A percentile compares a stretch with the other conserved stretches of the same genome.
Conservation (phyloP, 768 basidiomycete genomes). For the Fomitopsis serialis region DNA sequence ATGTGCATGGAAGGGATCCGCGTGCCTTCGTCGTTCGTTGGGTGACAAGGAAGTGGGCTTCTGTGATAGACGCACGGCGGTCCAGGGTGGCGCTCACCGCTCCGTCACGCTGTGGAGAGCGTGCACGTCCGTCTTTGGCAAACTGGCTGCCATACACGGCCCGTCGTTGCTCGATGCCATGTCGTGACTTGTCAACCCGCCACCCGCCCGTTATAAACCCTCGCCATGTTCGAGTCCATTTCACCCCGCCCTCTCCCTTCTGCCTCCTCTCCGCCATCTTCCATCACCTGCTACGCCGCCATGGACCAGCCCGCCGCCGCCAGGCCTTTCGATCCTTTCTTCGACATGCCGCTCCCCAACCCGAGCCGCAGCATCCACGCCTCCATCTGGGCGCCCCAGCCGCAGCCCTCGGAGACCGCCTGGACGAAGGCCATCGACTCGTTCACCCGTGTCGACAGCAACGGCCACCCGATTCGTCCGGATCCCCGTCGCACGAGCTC, state of each 20-base stretch:
- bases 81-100: background rate
- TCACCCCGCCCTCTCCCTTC: background rate
- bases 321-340: conserved; percentile 20
- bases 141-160: conserved; percentile 2
- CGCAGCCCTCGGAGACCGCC: conserved; percentile 56
- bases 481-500: conserved; percentile 22
- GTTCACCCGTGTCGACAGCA: conserved; percentile 42
- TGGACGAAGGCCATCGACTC: conserved; percentile 69
- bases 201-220: conserved; percentile 1
- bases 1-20: conserved; percentile 2
- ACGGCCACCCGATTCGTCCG: conserved; percentile 11
- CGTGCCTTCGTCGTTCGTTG: background rate
- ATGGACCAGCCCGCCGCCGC: conserved; percentile 18
- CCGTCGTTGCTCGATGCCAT: background rate
- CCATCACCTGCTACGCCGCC: conserved; percentile 4
- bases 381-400: conserved; percentile 83
- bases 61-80: background rate
- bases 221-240: conserved; percentile 7
- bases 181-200: conserved; percentile 1
- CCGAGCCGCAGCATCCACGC: conserved; percentile 17
- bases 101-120: background rate
- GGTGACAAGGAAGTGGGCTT: background rate
- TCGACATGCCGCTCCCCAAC: conserved; percentile 16
- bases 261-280: conserved; percentile 7
- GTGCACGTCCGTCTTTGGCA: conserved; percentile 2